Conservation (phyloP, 129 eudicot species). For the Centaurea solstitialis region DNA sequence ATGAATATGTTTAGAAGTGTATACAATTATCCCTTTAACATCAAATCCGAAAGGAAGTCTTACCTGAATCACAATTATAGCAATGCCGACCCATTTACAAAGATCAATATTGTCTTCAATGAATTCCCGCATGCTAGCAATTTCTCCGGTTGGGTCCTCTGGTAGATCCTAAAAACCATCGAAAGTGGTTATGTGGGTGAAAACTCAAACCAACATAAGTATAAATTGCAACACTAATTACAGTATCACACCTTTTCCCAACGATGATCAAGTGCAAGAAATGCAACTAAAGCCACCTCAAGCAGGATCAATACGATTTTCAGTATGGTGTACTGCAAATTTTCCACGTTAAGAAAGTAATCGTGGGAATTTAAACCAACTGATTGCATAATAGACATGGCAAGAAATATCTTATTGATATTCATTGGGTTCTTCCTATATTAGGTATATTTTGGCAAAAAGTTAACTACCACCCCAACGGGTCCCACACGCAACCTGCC, state of each 20-base stretch:
- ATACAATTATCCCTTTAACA: background rate
- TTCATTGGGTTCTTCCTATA: background rate
- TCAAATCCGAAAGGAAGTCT: slow-evolving; percentile 9
- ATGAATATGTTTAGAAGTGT: background rate
- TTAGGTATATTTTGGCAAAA: background rate
- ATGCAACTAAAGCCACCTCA: slow-evolving; percentile 69
- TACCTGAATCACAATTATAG: slow-evolving; percentile 69
- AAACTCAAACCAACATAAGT: slow-evolving; percentile 7
- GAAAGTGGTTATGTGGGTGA: slow-evolving; percentile 13
- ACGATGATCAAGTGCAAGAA: slow-evolving; percentile 73
- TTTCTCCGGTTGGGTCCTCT: slow-evolving; percentile 79
- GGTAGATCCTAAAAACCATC: slow-evolving; percentile 62
- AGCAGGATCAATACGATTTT: slow-evolving; percentile 53
- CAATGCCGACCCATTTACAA: slow-evolving; percentile 79
- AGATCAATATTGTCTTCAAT: slow-evolving; percentile 64
- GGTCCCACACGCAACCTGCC: background rate
- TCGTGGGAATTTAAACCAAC: background rate
- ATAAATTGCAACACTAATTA: background rate
- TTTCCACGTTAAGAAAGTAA: slow-evolving; percentile 46
- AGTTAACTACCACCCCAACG: background rate
- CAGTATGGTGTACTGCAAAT: slow-evolving; percentile 59
- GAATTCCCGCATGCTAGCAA: slow-evolving; percentile 60
- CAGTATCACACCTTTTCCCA: slow-evolving; percentile 73
- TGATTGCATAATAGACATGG: background rate
- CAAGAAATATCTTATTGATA: background rate